These are phyloP conservation scores for Rasamsonia emersonii DNA, from an alignment of 2,329 filamentous ascomycete species.

Conservation along the genomic window DNA sequence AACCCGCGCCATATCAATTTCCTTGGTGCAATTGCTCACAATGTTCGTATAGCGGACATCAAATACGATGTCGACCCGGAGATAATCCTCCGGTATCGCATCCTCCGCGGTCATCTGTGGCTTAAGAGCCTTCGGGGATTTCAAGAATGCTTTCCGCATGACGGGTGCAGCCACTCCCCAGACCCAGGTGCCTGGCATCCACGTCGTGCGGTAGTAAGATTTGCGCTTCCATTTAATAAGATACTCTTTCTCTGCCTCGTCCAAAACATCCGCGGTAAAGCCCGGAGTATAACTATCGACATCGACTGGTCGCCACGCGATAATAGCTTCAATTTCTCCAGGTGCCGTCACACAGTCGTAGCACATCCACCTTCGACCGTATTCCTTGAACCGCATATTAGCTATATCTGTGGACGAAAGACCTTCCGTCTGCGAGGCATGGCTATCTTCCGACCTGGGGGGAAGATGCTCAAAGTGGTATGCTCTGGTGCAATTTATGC, in stretches of 20 bases:
- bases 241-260: constrained; percentile 79
- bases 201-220: constrained; percentile 74
- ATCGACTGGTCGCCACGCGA: constrained; percentile 76
- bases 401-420: constrained; percentile 31
- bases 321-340: constrained; percentile 64
- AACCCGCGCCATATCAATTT: constrained; percentile 63
- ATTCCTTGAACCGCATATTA: constrained; percentile 60
- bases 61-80: constrained; percentile 83
- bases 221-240: constrained; percentile 76
- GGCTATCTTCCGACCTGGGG: constrained; percentile 20
- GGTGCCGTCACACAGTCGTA: constrained; percentile 60
- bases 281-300: constrained; percentile 47
- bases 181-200: constrained; percentile 87
- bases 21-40: constrained; percentile 49
- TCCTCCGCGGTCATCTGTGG: constrained; percentile 65
- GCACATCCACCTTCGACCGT: constrained; percentile 69
- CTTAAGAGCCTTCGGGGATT: constrained; percentile 52
- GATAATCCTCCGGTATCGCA: constrained; percentile 78
- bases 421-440: constrained; percentile 6
- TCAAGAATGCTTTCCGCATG: constrained; percentile 70
- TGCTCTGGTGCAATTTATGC: constrained; percentile 62
- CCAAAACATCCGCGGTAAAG: constrained; percentile 46
- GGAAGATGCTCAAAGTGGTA: constrained; percentile 83
- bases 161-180: constrained; percentile 56
- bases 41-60: constrained; percentile 62